These are phyloP conservation scores for Lonicera japonica DNA, from an alignment of 129 eudicot species.

Conservation along the genomic window DNA sequence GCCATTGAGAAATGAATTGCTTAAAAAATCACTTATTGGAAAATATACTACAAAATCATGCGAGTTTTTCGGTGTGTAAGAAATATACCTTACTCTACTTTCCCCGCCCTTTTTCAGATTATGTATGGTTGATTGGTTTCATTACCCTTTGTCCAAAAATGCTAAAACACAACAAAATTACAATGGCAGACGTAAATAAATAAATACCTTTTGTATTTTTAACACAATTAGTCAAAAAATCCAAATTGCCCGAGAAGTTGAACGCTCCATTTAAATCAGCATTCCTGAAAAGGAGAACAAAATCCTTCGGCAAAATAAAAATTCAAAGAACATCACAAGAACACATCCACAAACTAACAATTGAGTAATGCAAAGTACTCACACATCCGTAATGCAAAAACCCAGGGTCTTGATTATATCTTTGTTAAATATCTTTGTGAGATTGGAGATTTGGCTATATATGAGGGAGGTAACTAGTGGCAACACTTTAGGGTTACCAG, in stretches of 20 bases:
- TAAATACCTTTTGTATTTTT: conserved; percentile 42
- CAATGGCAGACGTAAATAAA: neutral
- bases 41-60: too few species aligned
- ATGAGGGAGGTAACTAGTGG: conserved; percentile 47
- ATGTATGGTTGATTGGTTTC: too few species aligned
- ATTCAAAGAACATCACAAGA: neutral
- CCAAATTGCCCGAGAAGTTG: conserved; percentile 45
- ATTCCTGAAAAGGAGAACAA: conserved; percentile 38
- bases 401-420: conserved; percentile 52
- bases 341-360: neutral
- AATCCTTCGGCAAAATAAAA: neutral
- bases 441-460: conserved; percentile 50
- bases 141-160: too few species aligned
- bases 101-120: too few species aligned
- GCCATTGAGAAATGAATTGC: too few species aligned
- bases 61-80: neutral
- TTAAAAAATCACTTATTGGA: too few species aligned
- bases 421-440: conserved; percentile 42
- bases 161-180: neutral
- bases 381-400: conserved; percentile 80
- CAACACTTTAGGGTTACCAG: conserved; percentile 15
- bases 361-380: conserved; percentile 26
- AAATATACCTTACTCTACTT: neutral
- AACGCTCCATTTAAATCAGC: conserved; percentile 69
- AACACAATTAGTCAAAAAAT: conserved; percentile 53